Percentiles rank a stretch among this genome's conserved stretches.
Evolutionary conservation across 495 filamentous ascomycete species (phyloP).

Genomic region (Lophiostoma macrostomum): DNA sequence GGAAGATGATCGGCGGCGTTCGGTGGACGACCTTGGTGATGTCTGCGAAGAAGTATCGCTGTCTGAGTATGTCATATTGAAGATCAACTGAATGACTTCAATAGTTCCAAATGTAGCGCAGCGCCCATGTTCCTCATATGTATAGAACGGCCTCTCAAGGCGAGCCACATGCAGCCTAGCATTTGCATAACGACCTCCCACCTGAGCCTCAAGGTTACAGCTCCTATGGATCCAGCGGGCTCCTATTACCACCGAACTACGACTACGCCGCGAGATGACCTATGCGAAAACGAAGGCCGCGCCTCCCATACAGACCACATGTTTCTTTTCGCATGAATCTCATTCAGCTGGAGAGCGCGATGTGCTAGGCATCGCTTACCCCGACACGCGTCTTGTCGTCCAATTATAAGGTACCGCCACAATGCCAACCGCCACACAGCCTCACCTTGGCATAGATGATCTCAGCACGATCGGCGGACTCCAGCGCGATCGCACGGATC

Average conservation of each 20-base stretch:
- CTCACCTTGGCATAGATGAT: neutral
- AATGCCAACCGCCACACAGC: neutral
- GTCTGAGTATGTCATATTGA: slow-evolving; percentile 3
- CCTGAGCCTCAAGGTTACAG: too few species aligned
- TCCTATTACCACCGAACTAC: too few species aligned
- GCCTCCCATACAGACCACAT: too few species aligned
- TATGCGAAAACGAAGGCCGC: too few species aligned
- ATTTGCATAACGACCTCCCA: too few species aligned
- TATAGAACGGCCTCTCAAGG: neutral
- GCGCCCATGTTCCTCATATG: neutral
- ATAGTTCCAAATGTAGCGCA: neutral
- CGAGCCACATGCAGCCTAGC: neutral
- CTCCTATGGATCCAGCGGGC: too few species aligned
- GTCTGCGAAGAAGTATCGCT: neutral
- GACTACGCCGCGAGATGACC: too few species aligned
- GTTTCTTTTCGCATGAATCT: too few species aligned
- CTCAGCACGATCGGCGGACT: neutral
- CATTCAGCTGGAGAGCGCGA: too few species aligned
- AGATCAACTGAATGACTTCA: slow-evolving; percentile 4
- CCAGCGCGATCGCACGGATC: too few species aligned
- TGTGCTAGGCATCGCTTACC: neutral
- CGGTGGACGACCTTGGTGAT: neutral
- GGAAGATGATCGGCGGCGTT: slow-evolving; percentile 3
- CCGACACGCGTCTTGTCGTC: neutral
- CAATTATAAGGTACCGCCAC: neutral